A percentile compares a stretch with the other conserved stretches of the same genome.
phyloP scores from a whole-genome alignment of 257 asterid genomes.

The Avicennia marina region DNA sequence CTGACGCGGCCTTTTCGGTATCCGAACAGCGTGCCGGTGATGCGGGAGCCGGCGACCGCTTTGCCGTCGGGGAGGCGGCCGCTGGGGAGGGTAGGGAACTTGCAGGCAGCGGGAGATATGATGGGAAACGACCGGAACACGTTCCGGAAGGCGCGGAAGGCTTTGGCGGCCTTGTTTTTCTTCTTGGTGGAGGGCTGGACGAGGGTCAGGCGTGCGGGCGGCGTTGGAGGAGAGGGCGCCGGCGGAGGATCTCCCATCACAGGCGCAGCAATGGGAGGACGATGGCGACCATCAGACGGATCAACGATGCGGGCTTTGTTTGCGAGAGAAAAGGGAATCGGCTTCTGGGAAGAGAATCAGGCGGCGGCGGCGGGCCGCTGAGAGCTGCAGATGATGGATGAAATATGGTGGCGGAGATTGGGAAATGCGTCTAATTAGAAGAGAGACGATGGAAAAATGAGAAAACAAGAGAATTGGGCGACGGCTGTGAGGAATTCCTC shows the following conservation, averaged over 20 bases:
- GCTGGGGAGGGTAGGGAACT: constrained; percentile 56
- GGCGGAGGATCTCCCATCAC: constrained; percentile 63
- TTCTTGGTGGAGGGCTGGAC: constrained; percentile 52
- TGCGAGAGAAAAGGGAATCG: background rate
- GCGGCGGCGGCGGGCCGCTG: background rate
- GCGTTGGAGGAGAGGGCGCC: constrained; percentile 27
- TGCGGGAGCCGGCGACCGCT: constrained; percentile 19
- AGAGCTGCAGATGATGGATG: background rate
- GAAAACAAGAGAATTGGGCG: background rate
- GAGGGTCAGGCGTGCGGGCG: constrained; percentile 38
- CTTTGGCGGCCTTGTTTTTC: constrained; percentile 26
- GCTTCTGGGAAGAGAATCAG: background rate
- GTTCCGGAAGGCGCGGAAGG: constrained; percentile 54
- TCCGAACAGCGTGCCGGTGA: constrained; percentile 71
- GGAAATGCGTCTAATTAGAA: background rate
- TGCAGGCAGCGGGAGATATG: constrained; percentile 57
- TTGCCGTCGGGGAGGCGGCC: constrained; percentile 35
- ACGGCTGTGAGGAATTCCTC: background rate
- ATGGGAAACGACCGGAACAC: constrained; percentile 83
- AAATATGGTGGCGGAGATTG: constrained; percentile 3
- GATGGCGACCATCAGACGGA: background rate
- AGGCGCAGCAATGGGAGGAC: too few species aligned
- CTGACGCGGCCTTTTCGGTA: constrained; percentile 38
- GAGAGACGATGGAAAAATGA: background rate
- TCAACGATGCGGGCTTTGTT: background rate